Conservation (phyloP, 2,329 filamentous ascomycete genomes). For the Botrytis aclada region DNA sequence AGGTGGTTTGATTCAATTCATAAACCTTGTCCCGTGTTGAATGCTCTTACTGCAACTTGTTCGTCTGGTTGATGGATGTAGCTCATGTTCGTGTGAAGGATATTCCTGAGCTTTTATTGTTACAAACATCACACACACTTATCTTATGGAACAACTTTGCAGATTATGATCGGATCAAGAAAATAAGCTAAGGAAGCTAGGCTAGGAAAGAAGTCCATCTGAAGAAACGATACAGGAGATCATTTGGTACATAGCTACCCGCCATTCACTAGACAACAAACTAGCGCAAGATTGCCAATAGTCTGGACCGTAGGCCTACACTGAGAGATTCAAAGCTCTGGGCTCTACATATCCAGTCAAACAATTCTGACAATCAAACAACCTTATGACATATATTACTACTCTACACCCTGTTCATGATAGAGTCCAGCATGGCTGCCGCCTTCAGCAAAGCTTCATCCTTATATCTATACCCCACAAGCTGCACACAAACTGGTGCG, state of each 20-base stretch:
- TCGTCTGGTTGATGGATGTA: neutral
- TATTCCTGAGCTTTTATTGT: neutral
- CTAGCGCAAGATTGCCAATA: neutral
- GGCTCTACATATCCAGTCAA: neutral
- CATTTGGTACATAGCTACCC: neutral
- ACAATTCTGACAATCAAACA: neutral
- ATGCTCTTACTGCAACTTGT: neutral
- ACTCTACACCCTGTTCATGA: neutral
- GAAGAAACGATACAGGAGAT: neutral
- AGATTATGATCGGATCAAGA: neutral
- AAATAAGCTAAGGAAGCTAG: neutral
- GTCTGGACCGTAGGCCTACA: neutral
- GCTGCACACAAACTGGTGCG: conserved; percentile 34
- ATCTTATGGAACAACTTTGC: neutral
- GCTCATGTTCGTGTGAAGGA: neutral
- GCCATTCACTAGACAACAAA: neutral
- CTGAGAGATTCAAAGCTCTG: neutral
- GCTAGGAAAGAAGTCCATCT: neutral
- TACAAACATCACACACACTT: neutral
- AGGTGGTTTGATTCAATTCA: neutral
- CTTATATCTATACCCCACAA: conserved; percentile 37
- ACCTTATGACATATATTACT: neutral
- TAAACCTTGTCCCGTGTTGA: neutral
- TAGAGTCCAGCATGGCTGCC: conserved; percentile 31
- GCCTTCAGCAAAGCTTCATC: conserved; percentile 35